Percentiles rank a stretch among this genome's conserved stretches.
These are phyloP conservation scores for Metschnikowia aberdeeniae DNA, from an alignment of 805 yeast genomes.

Conservation along the genomic window DNA sequence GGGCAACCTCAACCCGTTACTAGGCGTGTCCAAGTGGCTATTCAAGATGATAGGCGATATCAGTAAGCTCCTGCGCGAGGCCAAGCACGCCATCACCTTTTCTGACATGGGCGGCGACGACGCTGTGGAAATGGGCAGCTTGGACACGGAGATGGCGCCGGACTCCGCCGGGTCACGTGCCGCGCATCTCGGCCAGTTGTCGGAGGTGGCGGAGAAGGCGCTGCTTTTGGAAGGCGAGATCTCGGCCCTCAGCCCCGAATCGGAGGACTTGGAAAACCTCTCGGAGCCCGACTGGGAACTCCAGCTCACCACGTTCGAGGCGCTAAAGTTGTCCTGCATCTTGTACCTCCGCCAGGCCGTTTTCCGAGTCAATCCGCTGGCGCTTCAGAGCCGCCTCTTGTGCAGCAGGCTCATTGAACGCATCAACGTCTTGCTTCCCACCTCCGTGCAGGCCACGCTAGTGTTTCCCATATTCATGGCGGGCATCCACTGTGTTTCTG, in stretches of 20 bases:
- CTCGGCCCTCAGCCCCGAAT: slow-evolving; percentile 49
- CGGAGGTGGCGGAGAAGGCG: slow-evolving; percentile 27
- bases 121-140: neutral
- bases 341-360: slow-evolving; percentile 67
- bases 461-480: slow-evolving; percentile 78
- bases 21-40: slow-evolving; percentile 70
- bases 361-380: slow-evolving; percentile 53
- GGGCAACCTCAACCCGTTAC: slow-evolving; percentile 60
- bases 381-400: slow-evolving; percentile 59
- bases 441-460: slow-evolving; percentile 66
- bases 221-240: slow-evolving; percentile 46
- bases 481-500: slow-evolving; percentile 60
- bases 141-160: neutral
- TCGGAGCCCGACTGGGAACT: slow-evolving; percentile 52
- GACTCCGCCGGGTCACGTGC: slow-evolving; percentile 4
- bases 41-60: slow-evolving; percentile 66
- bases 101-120: slow-evolving; percentile 3
- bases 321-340: slow-evolving; percentile 64
- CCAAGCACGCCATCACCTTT: slow-evolving; percentile 23
- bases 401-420: slow-evolving; percentile 51
- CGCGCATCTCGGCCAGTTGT: slow-evolving; percentile 13
- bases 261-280: slow-evolving; percentile 38
- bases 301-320: slow-evolving; percentile 68
- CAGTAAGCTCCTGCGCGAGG: slow-evolving; percentile 52
- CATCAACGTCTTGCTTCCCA: slow-evolving; percentile 57